Base-by-base conservation (phyloP, 371 early-diverging fungal species). In the Mucor irregularis region DNA sequence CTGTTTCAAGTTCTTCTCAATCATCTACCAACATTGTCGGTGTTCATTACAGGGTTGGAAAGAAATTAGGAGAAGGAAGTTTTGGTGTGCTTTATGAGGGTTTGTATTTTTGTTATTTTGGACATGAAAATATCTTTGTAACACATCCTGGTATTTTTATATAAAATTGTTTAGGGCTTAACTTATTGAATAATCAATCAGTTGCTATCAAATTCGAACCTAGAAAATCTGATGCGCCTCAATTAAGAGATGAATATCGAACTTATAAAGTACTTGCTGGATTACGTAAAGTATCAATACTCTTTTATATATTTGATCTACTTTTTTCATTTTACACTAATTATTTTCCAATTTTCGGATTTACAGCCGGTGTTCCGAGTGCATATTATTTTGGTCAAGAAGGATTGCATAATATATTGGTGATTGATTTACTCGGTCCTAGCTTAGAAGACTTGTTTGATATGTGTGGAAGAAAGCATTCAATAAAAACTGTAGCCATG, bases 31-130 rank as follows among this genome's bases (percentile, higher is more conserved):
- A 84, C 50, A 80, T 84, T 53, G 94, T 96, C 13, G 97, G 97
- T 21, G 93, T 92, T 9, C 96, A 95, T 67, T 96, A 91, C 76
- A 87, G 81, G 62, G 94, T 96, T 29, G 95, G 95, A 17, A 64
- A 64, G 34, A 64, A 64, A 24, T 14, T 64, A 8, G 97, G 96
- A 31, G 96, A 95, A 73, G 97, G 97, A 31, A 87, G 87, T 66
- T 96, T 96, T 80, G 97, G 97, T 48, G 87, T 94, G 68, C 92
- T 96, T 57, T 96, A 95, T 75, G 95, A 96, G 86, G 97, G 96
- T 90, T 45, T 30, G 22, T 31, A 45, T 0, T 21, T 2, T 17
- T 17, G 26, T 16, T 28, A 1, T 25, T 28, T 44, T 22, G 34
- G 10, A 50, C 26, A 35, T 7, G 14, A 14, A 50, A 80, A 29